Base-by-base conservation (phyloP, 257 asterid species). In the Solanum neorickii region DNA sequence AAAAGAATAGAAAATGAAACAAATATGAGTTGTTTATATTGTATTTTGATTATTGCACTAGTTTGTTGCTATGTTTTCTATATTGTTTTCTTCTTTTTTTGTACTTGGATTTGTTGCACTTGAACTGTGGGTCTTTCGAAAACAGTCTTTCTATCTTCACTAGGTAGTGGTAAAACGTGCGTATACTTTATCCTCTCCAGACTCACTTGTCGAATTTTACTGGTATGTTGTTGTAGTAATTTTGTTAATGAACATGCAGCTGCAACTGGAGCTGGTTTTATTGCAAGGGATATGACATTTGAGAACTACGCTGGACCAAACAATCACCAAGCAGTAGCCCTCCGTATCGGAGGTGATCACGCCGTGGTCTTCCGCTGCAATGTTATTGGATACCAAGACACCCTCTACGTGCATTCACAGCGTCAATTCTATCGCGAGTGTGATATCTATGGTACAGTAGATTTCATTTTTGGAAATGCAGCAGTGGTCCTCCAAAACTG, bases 271-370 rank as follows among this genome's bases (percentile, higher is more conserved):
- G 92, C 96, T 8, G 99, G 99, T 83, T 96, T 97, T 91, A 94
- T 97, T 15, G 99, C 98, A 11, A 90, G 92, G 88, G 99, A 97
- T 93, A 89, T 97, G 21, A 91, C 98, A 21, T 97, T 97, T 73
- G 99, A 94, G 80, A 97, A 97, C 86, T 94, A 91, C 88, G 99
- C 99, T 18, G 99, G 99, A 7, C 96, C 98, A 35, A 82, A 86
- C 62, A 94, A 93, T 90, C 99, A 97, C 56, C 99, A 97, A 47
- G 99, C 99, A 2, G 99, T 97, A 83, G 99, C 99, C 39, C 99
- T 97, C 3, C 94, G 99, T 0, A 85, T 97, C 27, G 98, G 99
- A 11, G 96, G 98, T 0, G 99, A 97, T 76, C 99, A 97, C 75
- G 95, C 96, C 0, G 99, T 96, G 68, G 88, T 97, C 77, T 96